Evolutionary conservation across 306 rosid species (phyloP).

Genomic region (Malus orientalis): DNA sequence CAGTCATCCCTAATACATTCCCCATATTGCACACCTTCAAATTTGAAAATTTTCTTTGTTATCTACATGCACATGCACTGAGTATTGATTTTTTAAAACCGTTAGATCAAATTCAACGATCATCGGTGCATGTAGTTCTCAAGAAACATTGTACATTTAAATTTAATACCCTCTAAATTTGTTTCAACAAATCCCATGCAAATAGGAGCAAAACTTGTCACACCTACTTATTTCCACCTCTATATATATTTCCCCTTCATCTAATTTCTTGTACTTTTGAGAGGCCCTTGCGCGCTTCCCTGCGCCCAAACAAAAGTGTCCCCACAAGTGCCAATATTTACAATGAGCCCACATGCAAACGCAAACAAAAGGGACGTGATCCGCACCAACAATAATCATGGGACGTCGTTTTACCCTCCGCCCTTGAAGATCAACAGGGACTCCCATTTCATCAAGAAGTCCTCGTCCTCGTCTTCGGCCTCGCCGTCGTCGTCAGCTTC

Average conservation of each 20-base stretch:
- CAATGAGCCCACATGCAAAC: conserved; percentile 41
- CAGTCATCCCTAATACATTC: neutral
- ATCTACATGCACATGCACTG: neutral
- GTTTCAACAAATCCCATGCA: conserved; percentile 8
- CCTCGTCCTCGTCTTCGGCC: neutral
- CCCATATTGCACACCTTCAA: neutral
- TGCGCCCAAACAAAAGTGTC: neutral
- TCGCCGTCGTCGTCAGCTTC: conserved; percentile 12
- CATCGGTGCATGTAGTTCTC: too few species aligned
- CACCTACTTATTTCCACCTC: neutral
- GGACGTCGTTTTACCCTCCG: conserved; percentile 29
- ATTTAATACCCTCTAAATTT: neutral
- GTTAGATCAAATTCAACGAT: too few species aligned
- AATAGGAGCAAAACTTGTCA: neutral
- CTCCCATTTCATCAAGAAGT: conserved; percentile 53
- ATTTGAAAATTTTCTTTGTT: neutral
- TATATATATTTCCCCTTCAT: neutral
- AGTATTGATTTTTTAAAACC: rapidly evolving
- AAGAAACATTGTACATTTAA: too few species aligned
- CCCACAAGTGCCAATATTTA: neutral
- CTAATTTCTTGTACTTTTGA: conserved; percentile 5
- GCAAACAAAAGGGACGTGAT: conserved; percentile 27
- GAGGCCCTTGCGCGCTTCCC: neutral
- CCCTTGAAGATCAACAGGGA: conserved; percentile 54
- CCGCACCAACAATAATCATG: neutral